Base-by-base conservation (phyloP, 2,329 filamentous ascomycete genomes). In the Penicillium corylophilum region DNA sequence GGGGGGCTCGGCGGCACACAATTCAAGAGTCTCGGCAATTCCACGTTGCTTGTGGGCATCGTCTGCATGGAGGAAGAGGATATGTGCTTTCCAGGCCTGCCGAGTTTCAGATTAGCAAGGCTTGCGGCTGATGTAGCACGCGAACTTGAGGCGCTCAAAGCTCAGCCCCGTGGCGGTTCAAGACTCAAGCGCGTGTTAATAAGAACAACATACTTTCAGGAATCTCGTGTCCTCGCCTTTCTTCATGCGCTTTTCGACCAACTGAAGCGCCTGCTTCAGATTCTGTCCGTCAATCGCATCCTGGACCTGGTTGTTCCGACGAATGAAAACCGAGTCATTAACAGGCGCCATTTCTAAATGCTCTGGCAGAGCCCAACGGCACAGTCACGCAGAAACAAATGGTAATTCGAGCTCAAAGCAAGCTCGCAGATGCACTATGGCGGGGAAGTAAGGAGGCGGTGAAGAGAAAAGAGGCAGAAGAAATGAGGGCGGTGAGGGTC, bases 211-310 rank as follows among this genome's bases (percentile, higher is more conserved):
- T 48, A 73, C 74, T 59, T 64, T 71, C 28, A 76, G 51, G 52
- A 74, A 75, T 4, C 67, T 62, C 5, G 73, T 74, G 50, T 75
- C 68, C 57, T 79, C 75, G 29, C 75, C 75, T 60, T 85, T 85
- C 68, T 84, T 81, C 57, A 78, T 74, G 46, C 77, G 78, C 56
- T 78, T 79, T 52, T 79, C 75, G 46, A 77, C 76, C 18, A 78
- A 63, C 60, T 78, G 75, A 48, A 79, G 57, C 6, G 77, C 77
- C 59, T 78, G 76, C 59, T 79, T 78, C 60, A 76, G 65, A 56
- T 78, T 78, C 51, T 71, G 71, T 39, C 65, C 70, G 52, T 78
- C 71, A 66, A 78, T 71, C 48, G 75, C 75, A 69, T 78, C 76
- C 63, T 77, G 73, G 44, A 79, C 76, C 54, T 76, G 75, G 53